Conservation (phyloP, 2,329 filamentous ascomycete species). For the Aspergillus sp. region DNA sequence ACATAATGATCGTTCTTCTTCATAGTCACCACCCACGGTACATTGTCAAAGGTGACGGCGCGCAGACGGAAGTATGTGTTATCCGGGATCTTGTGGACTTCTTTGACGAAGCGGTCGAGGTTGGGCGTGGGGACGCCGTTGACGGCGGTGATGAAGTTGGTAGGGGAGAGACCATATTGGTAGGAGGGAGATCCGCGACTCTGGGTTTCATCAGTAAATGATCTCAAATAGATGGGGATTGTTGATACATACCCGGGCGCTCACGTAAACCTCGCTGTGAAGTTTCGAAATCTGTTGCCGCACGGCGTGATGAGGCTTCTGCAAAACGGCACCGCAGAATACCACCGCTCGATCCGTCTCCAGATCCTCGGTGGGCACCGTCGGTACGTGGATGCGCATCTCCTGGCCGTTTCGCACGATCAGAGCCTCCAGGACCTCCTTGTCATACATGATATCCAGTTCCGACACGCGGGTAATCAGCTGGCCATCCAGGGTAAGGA, state of each 20-base stretch:
- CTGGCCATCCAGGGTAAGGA: conserved; percentile 85
- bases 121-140: conserved; percentile 85
- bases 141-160: conserved; percentile 96
- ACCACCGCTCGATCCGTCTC: conserved; percentile 90
- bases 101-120: conserved; percentile 73
- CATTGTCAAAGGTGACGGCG: conserved; percentile 97
- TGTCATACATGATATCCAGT: conserved; percentile 93
- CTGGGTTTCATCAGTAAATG: conserved; percentile 22
- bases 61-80: conserved; percentile 98
- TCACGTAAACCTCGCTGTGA: conserved; percentile 95
- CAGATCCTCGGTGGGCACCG: conserved; percentile 82
- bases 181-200: conserved; percentile 80
- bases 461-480: conserved; percentile 92
- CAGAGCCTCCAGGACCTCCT: conserved; percentile 77
- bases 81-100: conserved; percentile 84
- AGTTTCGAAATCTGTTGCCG: conserved; percentile 96
- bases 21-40: conserved; percentile 99
- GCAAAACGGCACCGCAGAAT: conserved; percentile 92
- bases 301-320: conserved; percentile 92
- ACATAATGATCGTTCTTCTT: conserved; percentile 99
- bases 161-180: conserved; percentile 88
- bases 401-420: conserved; percentile 84
- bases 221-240: neutral
- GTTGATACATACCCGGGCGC: conserved; percentile 58
- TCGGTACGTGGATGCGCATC: conserved; percentile 73